Conservation (phyloP, 148 eudicot genomes). For the Drosera capensis region DNA sequence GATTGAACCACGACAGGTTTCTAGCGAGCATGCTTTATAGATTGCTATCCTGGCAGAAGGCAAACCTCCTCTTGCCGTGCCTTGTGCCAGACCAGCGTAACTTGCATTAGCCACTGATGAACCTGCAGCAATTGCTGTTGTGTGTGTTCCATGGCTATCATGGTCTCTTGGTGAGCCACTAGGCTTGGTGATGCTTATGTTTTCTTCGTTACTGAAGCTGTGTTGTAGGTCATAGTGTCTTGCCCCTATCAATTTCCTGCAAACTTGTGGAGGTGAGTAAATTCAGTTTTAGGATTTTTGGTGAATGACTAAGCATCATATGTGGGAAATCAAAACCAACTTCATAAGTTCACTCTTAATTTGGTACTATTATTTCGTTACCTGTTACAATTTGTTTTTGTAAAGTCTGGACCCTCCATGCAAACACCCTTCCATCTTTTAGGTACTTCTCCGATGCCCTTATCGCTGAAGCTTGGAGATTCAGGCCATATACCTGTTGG, state of each 20-base stretch:
- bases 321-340: not conserved
- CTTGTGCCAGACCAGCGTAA: constrained; percentile 45
- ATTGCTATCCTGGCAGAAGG: constrained; percentile 47
- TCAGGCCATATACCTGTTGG: constrained; percentile 57
- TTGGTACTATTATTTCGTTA: too few species aligned
- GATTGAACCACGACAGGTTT: constrained; percentile 32
- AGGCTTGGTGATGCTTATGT: constrained; percentile 5
- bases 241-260: constrained; percentile 59
- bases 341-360: not conserved
- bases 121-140: constrained; percentile 45
- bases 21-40: constrained; percentile 42
- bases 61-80: constrained; percentile 44
- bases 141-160: constrained; percentile 55
- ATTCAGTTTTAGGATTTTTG: not conserved
- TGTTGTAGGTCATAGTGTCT: constrained; percentile 25
- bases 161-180: constrained; percentile 36
- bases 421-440: constrained; percentile 59
- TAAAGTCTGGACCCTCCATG: constrained; percentile 37
- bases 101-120: constrained; percentile 27
- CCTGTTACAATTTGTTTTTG: constrained; percentile 47
- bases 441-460: constrained; percentile 41
- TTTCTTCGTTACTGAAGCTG: constrained; percentile 3
- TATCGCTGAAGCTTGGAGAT: constrained; percentile 55
- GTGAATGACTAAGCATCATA: not conserved
- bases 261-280: too few species aligned